These are phyloP conservation scores for Trypanosoma rangeli DNA, from an alignment of 208 protist genomes.

Conservation along the genomic window DNA sequence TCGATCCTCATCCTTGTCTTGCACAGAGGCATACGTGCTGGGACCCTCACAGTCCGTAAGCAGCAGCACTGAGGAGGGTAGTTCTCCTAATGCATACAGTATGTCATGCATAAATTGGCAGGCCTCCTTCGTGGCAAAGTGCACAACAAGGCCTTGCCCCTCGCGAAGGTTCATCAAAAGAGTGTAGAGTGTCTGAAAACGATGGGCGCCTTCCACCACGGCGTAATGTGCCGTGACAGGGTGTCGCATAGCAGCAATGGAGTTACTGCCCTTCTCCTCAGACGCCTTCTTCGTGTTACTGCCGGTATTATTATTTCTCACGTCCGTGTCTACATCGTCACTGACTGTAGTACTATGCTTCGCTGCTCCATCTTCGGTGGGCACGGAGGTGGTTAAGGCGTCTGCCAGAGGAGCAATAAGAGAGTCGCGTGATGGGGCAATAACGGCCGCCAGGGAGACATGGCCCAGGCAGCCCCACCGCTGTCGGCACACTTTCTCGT, in stretches of 20 bases:
- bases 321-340: background rate
- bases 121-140: constrained; percentile 65
- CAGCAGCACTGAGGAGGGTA: constrained; percentile 44
- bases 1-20: constrained; percentile 38
- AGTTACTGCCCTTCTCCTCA: background rate
- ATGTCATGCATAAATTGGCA: constrained; percentile 56
- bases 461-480: constrained; percentile 69
- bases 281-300: background rate
- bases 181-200: constrained; percentile 64
- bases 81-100: constrained; percentile 47
- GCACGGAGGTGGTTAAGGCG: constrained; percentile 22
- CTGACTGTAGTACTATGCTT: constrained; percentile 1
- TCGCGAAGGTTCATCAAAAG: constrained; percentile 47
- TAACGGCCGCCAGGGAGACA: constrained; percentile 32
- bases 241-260: constrained; percentile 14
- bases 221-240: constrained; percentile 59
- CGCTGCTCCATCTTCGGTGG: constrained; percentile 10
- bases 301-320: constrained; percentile 4
- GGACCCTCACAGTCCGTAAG: constrained; percentile 69
- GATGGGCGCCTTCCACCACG: constrained; percentile 48
- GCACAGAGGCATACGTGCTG: constrained; percentile 37
- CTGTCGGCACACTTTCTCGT: constrained; percentile 35
- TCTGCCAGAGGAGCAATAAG: constrained; percentile 22
- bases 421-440: constrained; percentile 24
- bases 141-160: constrained; percentile 56